Evolutionary conservation across 2,329 filamentous ascomycete genomes (phyloP).

Genomic region (Sporothrix schenckii): DNA sequence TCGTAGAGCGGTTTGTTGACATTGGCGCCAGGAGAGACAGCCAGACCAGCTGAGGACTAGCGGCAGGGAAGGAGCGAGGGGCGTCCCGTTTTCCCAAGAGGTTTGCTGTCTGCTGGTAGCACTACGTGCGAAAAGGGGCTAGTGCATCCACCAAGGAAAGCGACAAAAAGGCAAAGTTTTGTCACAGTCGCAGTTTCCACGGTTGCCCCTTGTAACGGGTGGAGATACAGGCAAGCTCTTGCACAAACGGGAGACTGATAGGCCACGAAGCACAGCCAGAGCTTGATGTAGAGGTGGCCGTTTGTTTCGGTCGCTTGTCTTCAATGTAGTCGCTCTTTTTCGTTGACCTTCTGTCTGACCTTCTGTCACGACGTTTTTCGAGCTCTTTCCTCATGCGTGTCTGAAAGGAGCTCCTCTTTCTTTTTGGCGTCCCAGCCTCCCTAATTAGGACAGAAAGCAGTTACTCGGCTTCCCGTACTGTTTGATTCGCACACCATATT

Average conservation of each 20-base stretch:
- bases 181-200: conserved; percentile 26
- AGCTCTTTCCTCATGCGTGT: neutral
- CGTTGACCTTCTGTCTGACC: too few relatives aligned
- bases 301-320: conserved; percentile 13
- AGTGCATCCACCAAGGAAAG: conserved; percentile 24
- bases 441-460: neutral
- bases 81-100: conserved; percentile 19
- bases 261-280: conserved; percentile 9
- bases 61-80: conserved; percentile 27
- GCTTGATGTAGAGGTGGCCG: neutral
- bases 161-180: conserved; percentile 2
- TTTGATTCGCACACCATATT: neutral
- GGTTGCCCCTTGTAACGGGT: conserved; percentile 36
- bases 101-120: conserved; percentile 18
- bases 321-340: neutral
- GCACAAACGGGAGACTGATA: conserved; percentile 3
- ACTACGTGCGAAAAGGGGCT: conserved; percentile 32
- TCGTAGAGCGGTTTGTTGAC: conserved; percentile 33
- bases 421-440: conserved; percentile 21
- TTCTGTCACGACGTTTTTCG: neutral
- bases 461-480: neutral
- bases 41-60: conserved; percentile 32
- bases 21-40: conserved; percentile 33
- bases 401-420: too few relatives aligned
- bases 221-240: conserved; percentile 14